A percentile compares a stretch with the other conserved stretches of the same genome.
These are phyloP conservation scores for Lactarius sp. DNA, from an alignment of 768 basidiomycete genomes.

Conservation along the genomic window DNA sequence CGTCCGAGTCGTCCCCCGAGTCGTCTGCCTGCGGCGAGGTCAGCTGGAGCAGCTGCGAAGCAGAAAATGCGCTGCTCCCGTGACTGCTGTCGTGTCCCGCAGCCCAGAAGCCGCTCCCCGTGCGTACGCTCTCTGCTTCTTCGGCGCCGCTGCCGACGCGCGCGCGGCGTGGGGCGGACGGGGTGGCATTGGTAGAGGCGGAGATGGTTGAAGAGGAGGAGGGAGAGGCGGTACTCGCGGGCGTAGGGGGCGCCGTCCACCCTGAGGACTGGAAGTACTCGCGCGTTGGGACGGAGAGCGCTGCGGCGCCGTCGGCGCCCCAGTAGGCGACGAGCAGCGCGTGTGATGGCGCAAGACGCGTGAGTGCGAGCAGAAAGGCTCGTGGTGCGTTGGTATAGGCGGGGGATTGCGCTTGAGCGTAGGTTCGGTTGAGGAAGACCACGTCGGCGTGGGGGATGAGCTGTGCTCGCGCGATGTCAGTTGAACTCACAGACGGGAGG, in stretches of 20 bases:
- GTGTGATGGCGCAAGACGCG: conserved; percentile 61
- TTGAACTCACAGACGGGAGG: background rate
- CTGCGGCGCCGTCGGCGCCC: conserved; percentile 74
- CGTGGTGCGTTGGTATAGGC: conserved; percentile 63
- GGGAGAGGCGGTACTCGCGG: conserved; percentile 25
- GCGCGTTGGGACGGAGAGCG: conserved; percentile 72
- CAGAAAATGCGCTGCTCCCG: conserved; percentile 52
- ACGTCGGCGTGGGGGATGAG: conserved; percentile 80
- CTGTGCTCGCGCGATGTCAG: conserved; percentile 35
- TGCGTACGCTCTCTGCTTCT: conserved; percentile 47
- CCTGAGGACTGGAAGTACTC: conserved; percentile 86
- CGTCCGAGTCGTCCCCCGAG: conserved; percentile 49
- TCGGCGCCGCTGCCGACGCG: conserved; percentile 22
- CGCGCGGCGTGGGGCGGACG: conserved; percentile 4
- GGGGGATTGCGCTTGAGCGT: conserved; percentile 57
- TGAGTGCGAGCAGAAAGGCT: conserved; percentile 70
- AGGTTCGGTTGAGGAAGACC: conserved; percentile 71
- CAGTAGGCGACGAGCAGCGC: conserved; percentile 79
- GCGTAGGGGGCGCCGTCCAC: conserved; percentile 57
- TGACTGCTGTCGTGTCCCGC: conserved; percentile 45
- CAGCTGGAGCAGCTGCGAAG: conserved; percentile 24
- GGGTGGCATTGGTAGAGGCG: background rate
- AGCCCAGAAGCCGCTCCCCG: conserved; percentile 77
- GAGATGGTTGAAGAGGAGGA: conserved; percentile 25
- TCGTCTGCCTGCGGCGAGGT: conserved; percentile 43